Base-by-base conservation (phyloP, 805 yeast species). In the Citeromyces matritensis region DNA sequence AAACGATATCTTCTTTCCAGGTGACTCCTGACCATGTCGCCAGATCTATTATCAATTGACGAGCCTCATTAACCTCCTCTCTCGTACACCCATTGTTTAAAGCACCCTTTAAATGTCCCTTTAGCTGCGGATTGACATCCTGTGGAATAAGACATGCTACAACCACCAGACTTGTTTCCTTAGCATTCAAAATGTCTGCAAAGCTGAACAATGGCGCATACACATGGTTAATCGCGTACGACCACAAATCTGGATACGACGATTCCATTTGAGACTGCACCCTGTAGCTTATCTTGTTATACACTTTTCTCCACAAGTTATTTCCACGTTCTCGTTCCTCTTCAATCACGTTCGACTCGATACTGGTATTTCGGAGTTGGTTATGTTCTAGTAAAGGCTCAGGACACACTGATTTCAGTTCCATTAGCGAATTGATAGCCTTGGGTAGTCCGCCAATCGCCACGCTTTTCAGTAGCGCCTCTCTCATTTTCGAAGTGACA, bases 81-180 rank as follows among this genome's bases (percentile, higher is more conserved):
- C 49, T 44, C 7, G 79, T 60, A 6, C 81, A 78, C 0, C 95
- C 95, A 19, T 73, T 67, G 44, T 83, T 84, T 31, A 74, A 38
- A 0, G 95, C 95, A 0, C 96, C 96, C 48, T 66, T 70, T 37
- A 86, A 60, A 48, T 86, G 96, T 0, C 96, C 96, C 52, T 83
- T 81, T 40, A 86, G 60, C 44, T 86, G 95, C 0, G 95, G 94
- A 41, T 81, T 83, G 8, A 86, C 95, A 50, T 86, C 94, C 47
- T 83, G 95, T 1, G 96, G 95, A 8, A 86, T 73, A 40, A 86
- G 61, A 37, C 88, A 65, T 1, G 93, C 75, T 11, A 86, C 68
- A 2, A 86, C 71, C 23, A 83, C 75, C 36, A 83, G 47, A 23
- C 88, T 73, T 2, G 95, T 78, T 39, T 84, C 94, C 39, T 59